Percentiles rank a stretch among this genome's conserved stretches.
Conservation (phyloP, 2,329 filamentous ascomycete genomes). For the Pseudocercospora fuligena region DNA sequence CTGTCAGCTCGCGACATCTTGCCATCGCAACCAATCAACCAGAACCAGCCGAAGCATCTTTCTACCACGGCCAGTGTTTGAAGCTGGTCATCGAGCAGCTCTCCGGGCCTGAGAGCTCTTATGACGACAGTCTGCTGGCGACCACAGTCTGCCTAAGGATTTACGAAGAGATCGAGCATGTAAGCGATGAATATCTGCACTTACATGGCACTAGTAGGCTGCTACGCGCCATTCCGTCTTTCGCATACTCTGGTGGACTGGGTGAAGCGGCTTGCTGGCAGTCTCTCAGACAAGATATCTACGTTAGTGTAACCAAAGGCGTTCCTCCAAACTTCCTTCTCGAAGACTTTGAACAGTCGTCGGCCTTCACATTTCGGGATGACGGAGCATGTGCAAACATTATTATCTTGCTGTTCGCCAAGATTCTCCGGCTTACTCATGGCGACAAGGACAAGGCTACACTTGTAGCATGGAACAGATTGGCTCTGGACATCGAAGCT, state of each 20-base stretch:
- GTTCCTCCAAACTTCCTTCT: constrained; percentile 46
- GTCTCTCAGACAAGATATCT: constrained; percentile 49
- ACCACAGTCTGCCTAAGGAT: constrained; percentile 43
- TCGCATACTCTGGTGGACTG: constrained; percentile 47
- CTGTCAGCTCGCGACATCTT: constrained; percentile 43
- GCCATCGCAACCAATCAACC: constrained; percentile 33
- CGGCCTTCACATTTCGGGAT: constrained; percentile 44
- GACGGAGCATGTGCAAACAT: constrained; percentile 47
- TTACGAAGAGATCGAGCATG: constrained; percentile 43
- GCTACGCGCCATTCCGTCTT: constrained; percentile 46
- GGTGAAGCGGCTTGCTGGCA: constrained; percentile 51
- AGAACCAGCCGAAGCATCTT: constrained; percentile 36
- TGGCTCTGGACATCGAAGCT: constrained; percentile 26
- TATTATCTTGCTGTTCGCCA: constrained; percentile 47
- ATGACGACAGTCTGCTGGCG: constrained; percentile 41
- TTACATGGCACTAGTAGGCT: constrained; percentile 47
- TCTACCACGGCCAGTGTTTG: constrained; percentile 43
- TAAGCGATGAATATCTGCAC: constrained; percentile 43
- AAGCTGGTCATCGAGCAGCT: constrained; percentile 43
- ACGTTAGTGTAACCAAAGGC: constrained; percentile 45
- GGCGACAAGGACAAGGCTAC: constrained; percentile 11
- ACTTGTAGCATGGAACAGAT: constrained; percentile 21
- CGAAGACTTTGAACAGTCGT: constrained; percentile 46
- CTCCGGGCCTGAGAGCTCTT: constrained; percentile 32
- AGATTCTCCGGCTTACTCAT: constrained; percentile 39